Conservation (phyloP, 2,329 filamentous ascomycete species). For the Penicillium palitans region DNA sequence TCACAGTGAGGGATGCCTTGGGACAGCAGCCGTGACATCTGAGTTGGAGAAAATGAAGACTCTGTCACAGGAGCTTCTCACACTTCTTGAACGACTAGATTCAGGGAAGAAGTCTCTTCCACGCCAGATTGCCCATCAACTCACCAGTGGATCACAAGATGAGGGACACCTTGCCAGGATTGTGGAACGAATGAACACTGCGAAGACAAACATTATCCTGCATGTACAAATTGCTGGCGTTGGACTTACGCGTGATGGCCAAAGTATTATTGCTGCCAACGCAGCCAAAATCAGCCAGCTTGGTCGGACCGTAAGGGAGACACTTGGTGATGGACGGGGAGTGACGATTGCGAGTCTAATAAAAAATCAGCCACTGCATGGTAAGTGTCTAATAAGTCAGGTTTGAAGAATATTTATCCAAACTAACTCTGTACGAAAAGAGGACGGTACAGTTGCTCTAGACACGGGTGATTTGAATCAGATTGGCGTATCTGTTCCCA, state of each 20-base stretch:
- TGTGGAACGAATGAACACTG: background rate
- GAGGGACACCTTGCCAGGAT: background rate
- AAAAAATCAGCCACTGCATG: background rate
- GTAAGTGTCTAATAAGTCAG: background rate
- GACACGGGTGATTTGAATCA: background rate
- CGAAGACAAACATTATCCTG: background rate
- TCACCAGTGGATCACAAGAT: background rate
- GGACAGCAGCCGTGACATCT: background rate
- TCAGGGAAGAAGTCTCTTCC: background rate
- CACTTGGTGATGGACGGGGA: background rate
- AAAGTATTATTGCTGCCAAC: background rate
- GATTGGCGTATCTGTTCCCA: background rate
- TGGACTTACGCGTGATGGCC: background rate
- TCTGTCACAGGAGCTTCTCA: background rate
- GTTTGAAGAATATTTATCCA: accelerated
- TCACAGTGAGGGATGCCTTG: accelerated
- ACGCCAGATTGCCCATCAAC: background rate
- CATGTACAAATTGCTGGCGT: background rate
- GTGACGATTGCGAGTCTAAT: background rate
- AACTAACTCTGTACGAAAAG: background rate
- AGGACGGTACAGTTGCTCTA: background rate
- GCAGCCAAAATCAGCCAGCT: background rate
- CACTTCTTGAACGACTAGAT: background rate
- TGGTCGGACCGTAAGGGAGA: background rate
- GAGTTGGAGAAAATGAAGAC: background rate